phyloP scores from a whole-genome alignment of 2,329 filamentous ascomycete species.

The Trichoderma sp. region DNA sequence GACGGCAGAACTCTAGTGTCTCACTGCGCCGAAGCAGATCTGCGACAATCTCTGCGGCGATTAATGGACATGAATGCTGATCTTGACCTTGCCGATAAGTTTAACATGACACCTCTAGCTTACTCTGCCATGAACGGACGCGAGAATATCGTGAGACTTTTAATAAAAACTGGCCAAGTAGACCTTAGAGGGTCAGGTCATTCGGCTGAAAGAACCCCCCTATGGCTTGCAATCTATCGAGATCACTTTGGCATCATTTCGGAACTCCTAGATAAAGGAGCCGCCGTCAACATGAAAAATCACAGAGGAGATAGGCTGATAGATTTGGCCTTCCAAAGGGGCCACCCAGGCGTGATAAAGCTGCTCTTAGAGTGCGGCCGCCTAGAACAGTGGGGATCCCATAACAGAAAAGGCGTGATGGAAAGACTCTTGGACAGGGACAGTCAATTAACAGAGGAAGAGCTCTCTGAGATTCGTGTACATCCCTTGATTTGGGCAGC shows the following conservation, averaged over 20 bases:
- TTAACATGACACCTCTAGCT: neutral
- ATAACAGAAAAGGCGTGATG: no score
- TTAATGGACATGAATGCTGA: neutral
- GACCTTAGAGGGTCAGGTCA: no score
- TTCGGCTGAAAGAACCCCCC: rapidly evolving
- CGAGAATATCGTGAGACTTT: neutral
- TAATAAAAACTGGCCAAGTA: neutral
- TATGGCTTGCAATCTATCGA: neutral
- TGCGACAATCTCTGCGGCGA: neutral
- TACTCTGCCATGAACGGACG: neutral
- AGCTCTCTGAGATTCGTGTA: no score
- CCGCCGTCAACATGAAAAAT: neutral
- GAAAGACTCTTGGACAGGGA: no score
- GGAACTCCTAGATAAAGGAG: neutral
- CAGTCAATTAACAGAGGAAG: no score
- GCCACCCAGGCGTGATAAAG: neutral
- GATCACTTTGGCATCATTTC: neutral
- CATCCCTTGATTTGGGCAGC: neutral
- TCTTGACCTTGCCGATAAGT: neutral
- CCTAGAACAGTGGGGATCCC: no score
- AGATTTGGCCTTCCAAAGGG: neutral
- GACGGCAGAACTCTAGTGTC: neutral
- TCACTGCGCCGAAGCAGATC: neutral
- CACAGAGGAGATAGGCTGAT: neutral
- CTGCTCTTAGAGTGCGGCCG: neutral